Base-by-base conservation (phyloP, 1,284 basidiomycete genomes). In the Cutaneotrichosporon sp. region DNA sequence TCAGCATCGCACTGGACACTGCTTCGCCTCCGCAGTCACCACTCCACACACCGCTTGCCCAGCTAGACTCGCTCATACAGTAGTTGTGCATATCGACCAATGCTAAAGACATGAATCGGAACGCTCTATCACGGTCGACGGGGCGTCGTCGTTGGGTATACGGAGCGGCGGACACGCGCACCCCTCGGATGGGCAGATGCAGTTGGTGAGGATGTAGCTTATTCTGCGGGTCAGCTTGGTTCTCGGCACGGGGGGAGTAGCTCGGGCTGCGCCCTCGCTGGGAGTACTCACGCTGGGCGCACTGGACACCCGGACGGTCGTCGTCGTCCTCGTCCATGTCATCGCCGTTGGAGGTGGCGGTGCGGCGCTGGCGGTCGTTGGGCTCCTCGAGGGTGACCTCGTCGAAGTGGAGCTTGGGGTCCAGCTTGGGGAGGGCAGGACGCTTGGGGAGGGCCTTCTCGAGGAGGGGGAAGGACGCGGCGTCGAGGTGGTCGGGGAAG, bases 401-500 rank as follows among this genome's bases (percentile, higher is more conserved):
- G 76, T 99, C 97, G 13, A 93, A 74, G 64, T 86, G 74, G 51
- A 89, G 72, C 68, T 84, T 85, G 81, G 89, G 88, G 18, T 85
- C 62, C 73, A 89, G 88, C 72, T 85, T 88, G 67, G 87, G 85
- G 43, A 92, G 67, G 13, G 87, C 84, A 58, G 82, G 84, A 59
- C 97, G 88, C 16, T 91, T 84, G 18, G 95, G 92, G 1, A 99
- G 86, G 13, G 92, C 95, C 62, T 86, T 80, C 81, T 99, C 95
- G 64, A 99, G 87, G 20, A 88, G 80, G 24, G 85, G 83, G 71
- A 94, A 88, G 52, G 84, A 82, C 42, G 84, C 81, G 33, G 87
- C 81, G 63, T 90, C 86, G 76, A 99, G 87, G 56, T 81, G 76
- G 36, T 94, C 90, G 60, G 97, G 97, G 87, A 99, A 99, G 65